A percentile compares a stretch with the other conserved stretches of the same genome.
phyloP scores from a whole-genome alignment of 2,329 filamentous ascomycete genomes.

The Chaetomium sp. region DNA sequence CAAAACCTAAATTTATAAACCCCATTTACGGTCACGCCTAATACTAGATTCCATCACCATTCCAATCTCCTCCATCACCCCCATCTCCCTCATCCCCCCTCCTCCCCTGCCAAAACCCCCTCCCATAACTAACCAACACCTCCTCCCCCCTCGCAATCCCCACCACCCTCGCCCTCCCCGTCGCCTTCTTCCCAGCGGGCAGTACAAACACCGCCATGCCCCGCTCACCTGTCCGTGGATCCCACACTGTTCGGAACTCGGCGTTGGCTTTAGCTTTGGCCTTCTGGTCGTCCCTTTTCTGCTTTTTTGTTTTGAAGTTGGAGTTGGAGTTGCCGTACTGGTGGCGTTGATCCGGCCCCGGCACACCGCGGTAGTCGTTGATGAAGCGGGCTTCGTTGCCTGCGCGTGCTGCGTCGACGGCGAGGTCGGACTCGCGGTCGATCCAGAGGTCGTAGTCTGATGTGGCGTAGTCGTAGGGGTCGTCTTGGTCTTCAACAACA shows the following conservation, averaged over 20 bases:
- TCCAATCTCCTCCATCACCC: background rate
- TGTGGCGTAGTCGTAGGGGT: conserved; percentile 28
- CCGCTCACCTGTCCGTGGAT: conserved; percentile 42
- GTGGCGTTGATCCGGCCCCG: conserved; percentile 19
- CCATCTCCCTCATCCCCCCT: conserved; percentile 27
- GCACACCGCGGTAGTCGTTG: conserved; percentile 59
- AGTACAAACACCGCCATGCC: conserved; percentile 55
- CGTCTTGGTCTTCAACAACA: background rate
- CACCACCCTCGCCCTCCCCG: conserved; percentile 28
- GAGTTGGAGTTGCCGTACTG: background rate
- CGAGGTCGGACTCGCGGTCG: conserved; percentile 48
- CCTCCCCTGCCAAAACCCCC: conserved; percentile 56
- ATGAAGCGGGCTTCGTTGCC: conserved; percentile 62
- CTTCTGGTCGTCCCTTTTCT: conserved; percentile 21
- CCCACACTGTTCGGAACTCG: conserved; percentile 55
- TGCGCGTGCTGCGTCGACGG: conserved; percentile 51
- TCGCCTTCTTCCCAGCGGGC: conserved; percentile 34
- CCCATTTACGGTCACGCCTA: no score
- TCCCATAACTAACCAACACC: conserved; percentile 61
- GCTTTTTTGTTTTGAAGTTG: background rate
- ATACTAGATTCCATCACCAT: background rate
- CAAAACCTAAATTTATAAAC: no score
- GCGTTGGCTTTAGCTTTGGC: conserved; percentile 38
- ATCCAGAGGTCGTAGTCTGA: conserved; percentile 62
- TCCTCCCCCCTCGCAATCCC: conserved; percentile 54